Evolutionary conservation across 345 rosid genomes (phyloP), one percentile per base, ranked within the genome.

Genomic region (Turnera subulata): DNA sequence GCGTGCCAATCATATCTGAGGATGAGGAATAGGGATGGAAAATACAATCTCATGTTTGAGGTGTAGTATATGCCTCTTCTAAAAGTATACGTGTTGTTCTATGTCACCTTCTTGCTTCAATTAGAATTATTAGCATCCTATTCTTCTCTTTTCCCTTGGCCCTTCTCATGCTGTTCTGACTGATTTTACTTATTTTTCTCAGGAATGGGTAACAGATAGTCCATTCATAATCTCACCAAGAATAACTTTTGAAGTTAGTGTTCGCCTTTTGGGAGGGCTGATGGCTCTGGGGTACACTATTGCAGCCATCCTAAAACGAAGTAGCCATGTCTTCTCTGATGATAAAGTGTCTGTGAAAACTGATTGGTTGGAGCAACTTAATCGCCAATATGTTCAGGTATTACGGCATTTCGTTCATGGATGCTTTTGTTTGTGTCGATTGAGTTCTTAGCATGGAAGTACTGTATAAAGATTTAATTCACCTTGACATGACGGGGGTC

Each of bases 161-260:
- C n/a, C n/a, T n/a, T n/a, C n/a, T n/a, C n/a, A n/a, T n/a, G n/a
- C n/a, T n/a, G n/a, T 65, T 61, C 54, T 67, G 24, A 67, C 40
- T 19, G 11, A 13, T 45, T 61, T 37, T 69, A 16, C 46, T 54
- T 70, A 39, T 50, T 63, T 55, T 53, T 79, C 61, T 78, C 89
- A 92, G 98, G 98, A 92, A 65, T 92, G 99, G 99, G 99, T 92
- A 64, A 89, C 93, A 38, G 99, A 92, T 73, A 81, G 78, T 82
- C 96, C 95, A 13, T 92, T 92, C 74, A 86, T 92, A 52, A 92
- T 92, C 70, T 92, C 99, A 61, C 99, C 99, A 9, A 84, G 99
- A 71, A 92, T 92, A 77, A 92, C 96, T 52, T 92, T 92, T 66
- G 95, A 89, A 80, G 98, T 92, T 55, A 89, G 93, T 10, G 98